Evolutionary conservation across 441 rosid genomes (phyloP).

Genomic region (Bocquillonia castaneifolia): DNA sequence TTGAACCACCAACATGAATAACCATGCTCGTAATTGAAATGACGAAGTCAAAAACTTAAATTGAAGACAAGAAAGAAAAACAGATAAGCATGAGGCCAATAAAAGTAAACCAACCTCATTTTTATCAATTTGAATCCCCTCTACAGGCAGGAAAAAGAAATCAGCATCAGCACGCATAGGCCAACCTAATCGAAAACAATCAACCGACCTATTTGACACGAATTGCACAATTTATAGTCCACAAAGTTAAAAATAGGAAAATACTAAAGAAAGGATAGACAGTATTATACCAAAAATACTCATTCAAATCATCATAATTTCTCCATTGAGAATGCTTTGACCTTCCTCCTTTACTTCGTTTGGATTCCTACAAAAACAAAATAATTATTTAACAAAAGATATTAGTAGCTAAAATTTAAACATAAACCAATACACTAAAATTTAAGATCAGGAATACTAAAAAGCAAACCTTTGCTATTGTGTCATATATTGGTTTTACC

Average conservation of each 20-base stretch:
- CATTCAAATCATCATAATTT: conserved; percentile 95
- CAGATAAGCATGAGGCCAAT: not conserved
- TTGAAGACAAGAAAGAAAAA: conserved; percentile 2
- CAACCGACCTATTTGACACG: conserved; percentile 54
- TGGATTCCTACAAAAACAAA: conserved; percentile 58
- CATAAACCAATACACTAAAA: conserved; percentile 2
- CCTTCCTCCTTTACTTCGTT: conserved; percentile 66
- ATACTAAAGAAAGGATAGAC: conserved; percentile 12
- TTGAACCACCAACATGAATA: not conserved
- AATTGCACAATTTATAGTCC: conserved; percentile 24
- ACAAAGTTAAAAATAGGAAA: not conserved
- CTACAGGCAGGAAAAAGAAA: conserved; percentile 54
- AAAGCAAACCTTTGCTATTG: conserved; percentile 56
- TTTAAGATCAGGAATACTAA: conserved; percentile 18
- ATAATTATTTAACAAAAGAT: not conserved
- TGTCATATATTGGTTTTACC: conserved; percentile 80
- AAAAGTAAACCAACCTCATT: conserved; percentile 45
- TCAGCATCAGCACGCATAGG: conserved; percentile 98
- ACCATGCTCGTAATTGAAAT: not conserved
- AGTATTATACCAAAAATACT: conserved; percentile 73
- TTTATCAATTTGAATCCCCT: conserved; percentile 36
- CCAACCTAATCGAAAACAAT: conserved; percentile 97
- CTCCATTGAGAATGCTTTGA: conserved; percentile 99
- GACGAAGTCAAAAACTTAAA: not conserved
- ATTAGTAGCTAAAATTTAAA: too few relatives aligned